These are phyloP conservation scores for Wickerhamomyces chambardii DNA, from an alignment of 805 yeast species.

Conservation along the genomic window DNA sequence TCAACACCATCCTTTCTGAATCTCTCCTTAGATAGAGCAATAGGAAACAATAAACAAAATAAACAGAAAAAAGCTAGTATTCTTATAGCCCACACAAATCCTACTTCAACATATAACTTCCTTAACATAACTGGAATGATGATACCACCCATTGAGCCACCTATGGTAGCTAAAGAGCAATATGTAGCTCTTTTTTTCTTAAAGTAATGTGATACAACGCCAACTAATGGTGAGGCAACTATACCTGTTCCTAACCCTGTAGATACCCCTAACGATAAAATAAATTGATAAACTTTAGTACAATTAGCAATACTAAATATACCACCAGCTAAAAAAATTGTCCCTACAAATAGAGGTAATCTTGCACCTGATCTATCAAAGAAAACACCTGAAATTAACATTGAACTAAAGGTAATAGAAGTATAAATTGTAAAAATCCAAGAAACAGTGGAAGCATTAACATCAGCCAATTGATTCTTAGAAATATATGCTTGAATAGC, in stretches of 20 bases:
- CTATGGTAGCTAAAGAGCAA: conserved; percentile 35
- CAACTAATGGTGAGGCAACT: conserved; percentile 46
- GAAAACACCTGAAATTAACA: conserved; percentile 45
- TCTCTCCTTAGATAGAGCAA: conserved; percentile 31
- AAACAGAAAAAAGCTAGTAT: conserved; percentile 36
- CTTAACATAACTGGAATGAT: conserved; percentile 44
- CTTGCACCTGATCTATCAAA: conserved; percentile 47
- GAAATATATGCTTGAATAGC: conserved; percentile 54
- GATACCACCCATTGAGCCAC: conserved; percentile 48
- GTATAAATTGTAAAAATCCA: conserved; percentile 59
- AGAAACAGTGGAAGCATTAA: conserved; percentile 38
- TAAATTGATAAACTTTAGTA: conserved; percentile 46
- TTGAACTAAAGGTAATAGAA: conserved; percentile 36
- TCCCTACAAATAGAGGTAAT: conserved; percentile 30
- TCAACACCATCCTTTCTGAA: conserved; percentile 28
- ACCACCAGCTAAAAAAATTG: conserved; percentile 34
- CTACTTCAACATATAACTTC: conserved; percentile 32
- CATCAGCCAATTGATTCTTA: conserved; percentile 39
- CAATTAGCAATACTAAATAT: conserved; percentile 44
- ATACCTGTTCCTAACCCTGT: conserved; percentile 52
- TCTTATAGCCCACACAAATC: conserved; percentile 51
- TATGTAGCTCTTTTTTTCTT: conserved; percentile 47
- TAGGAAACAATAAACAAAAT: conserved; percentile 23
- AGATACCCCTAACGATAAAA: conserved; percentile 43
- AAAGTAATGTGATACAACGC: conserved; percentile 61